These are phyloP conservation scores for Pseudodiploospora longispora DNA, from an alignment of 2,329 filamentous ascomycete species.

Conservation along the genomic window DNA sequence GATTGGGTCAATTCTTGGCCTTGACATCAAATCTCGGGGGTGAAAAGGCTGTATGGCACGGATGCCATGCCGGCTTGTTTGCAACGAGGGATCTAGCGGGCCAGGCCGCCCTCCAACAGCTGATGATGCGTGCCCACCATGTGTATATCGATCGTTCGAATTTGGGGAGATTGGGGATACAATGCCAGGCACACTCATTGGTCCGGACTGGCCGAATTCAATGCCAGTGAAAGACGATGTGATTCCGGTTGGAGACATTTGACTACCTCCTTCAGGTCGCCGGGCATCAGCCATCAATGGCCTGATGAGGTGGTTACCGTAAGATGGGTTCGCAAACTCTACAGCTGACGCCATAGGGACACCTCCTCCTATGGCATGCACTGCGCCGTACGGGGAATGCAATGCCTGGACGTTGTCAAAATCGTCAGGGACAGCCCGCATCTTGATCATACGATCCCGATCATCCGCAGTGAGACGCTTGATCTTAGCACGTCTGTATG, in stretches of 20 bases:
- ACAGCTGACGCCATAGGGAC: conserved; percentile 40
- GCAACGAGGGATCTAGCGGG: conserved; percentile 37
- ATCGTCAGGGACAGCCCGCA: conserved; percentile 61
- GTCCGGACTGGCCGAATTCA: conserved; percentile 49
- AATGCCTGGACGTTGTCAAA: conserved; percentile 64
- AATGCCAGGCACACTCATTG: conserved; percentile 44
- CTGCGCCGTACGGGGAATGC: conserved; percentile 58
- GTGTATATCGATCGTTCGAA: conserved; percentile 47
- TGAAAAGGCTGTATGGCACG: conserved; percentile 51
- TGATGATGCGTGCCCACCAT: conserved; percentile 38
- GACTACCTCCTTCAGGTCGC: conserved; percentile 54
- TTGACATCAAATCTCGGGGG: conserved; percentile 47
- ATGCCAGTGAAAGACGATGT: conserved; percentile 61
- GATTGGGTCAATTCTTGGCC: conserved; percentile 48
- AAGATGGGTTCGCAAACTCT: conserved; percentile 40
- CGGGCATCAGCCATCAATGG: conserved; percentile 63
- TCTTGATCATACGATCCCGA: conserved; percentile 63
- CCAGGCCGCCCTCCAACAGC: conserved; percentile 40
- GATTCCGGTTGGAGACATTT: conserved; percentile 58
- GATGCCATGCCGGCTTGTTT: conserved; percentile 37
- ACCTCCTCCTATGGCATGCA: conserved; percentile 37
- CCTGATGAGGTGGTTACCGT: conserved; percentile 54
- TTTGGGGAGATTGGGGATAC: conserved; percentile 50
- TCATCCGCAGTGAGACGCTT: conserved; percentile 64
- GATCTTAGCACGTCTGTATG: conserved; percentile 58